phyloP scores from a whole-genome alignment of 805 yeast genomes.

The Lipomyces sp. region DNA sequence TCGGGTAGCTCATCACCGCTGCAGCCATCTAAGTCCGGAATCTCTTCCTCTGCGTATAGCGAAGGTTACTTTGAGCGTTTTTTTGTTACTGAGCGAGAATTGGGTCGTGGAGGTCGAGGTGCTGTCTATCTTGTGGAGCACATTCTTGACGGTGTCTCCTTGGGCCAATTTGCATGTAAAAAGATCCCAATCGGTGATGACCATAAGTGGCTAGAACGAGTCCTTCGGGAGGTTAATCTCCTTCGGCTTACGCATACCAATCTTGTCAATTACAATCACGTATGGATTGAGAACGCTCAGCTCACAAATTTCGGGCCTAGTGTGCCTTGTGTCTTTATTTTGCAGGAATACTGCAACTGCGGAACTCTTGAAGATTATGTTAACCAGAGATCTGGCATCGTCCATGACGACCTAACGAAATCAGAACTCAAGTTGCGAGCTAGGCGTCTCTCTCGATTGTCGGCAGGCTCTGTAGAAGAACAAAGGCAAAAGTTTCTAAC shows the following conservation, averaged over 20 bases:
- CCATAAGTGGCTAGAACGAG: constrained; percentile 67
- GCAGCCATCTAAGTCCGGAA: constrained; percentile 23
- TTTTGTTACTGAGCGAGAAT: constrained; percentile 60
- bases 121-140: constrained; percentile 85
- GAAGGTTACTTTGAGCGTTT: constrained; percentile 78
- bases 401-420: constrained; percentile 44
- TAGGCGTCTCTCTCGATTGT: constrained; percentile 6
- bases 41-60: constrained; percentile 66
- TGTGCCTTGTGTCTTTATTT: constrained; percentile 75
- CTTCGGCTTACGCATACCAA: constrained; percentile 61
- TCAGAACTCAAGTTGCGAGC: constrained; percentile 48
- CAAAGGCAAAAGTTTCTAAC: constrained; percentile 45
- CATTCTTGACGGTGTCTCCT: constrained; percentile 65
- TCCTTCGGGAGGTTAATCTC: constrained; percentile 77
- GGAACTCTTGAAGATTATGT: constrained; percentile 81
- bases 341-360: constrained; percentile 87
- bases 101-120: constrained; percentile 87
- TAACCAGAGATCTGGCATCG: constrained; percentile 46
- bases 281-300: constrained; percentile 78
- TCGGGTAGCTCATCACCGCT: background rate
- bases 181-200: constrained; percentile 84
- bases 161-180: constrained; percentile 84
- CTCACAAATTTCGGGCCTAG: constrained; percentile 59
- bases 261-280: constrained; percentile 84
- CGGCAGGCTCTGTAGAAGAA: background rate